Base-by-base conservation (phyloP, 345 rosid genomes). In the Populus alba region DNA sequence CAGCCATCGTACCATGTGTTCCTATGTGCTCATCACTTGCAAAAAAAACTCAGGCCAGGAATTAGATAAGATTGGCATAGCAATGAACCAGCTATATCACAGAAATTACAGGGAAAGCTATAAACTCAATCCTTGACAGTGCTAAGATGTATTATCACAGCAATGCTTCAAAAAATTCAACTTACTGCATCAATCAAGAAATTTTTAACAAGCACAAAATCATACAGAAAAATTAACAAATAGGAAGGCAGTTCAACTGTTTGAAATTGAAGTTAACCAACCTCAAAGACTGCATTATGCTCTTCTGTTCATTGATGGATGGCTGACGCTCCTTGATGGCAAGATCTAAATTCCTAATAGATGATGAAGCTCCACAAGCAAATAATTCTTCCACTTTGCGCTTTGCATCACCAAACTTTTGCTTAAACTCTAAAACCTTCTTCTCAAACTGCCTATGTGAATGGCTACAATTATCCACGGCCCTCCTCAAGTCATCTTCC, bases 221-320 rank as follows among this genome's bases (percentile, higher is more conserved):
- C 5, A 63, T 39, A 51, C 59, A 41, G 68, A 41, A 43, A 71
- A 23, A 20, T 17, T 49, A 20, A 55, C 22, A 31, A 72, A 18
- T 31, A 51, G 10, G 23, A 39, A 67, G 37, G 57, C 4, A 27
- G 25, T 66, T 29, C 25, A 79, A 70, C 72, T 25, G 8, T 79
- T 38, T 49, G 39, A 67, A 72, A 71, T 33, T 18, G n/a, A 38
- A 71, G 33, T 51, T 70, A 80, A 79, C 93, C 68, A 81, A 97
- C 99, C 99, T 97, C 85, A 97, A 83, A 66, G 98, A 92, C 78
- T 97, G 99, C 97, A 92, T 90, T 79, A 94, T 90, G 83, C 92
- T 92, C 83, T 89, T 94, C 75, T 94, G 94, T 78, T 97, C 98
- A 62, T 84, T 80, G 74, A 92, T 85, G 84, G 73, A 90, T 10